Base-by-base conservation (phyloP, 2,329 filamentous ascomycete species). In the Fusarium piperis region DNA sequence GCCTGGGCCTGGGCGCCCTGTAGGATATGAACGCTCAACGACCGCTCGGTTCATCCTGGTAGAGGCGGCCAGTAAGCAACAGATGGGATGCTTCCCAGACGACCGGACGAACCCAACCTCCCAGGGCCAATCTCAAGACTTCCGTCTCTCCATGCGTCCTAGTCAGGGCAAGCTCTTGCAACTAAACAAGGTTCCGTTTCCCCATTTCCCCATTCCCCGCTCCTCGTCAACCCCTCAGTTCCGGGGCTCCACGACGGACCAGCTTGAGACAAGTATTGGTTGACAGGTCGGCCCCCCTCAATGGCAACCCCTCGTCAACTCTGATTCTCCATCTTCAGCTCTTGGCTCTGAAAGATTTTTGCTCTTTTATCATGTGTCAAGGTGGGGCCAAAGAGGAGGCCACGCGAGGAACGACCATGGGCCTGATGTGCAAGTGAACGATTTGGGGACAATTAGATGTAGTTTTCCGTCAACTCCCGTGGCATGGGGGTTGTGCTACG, bases 121-220 rank as follows among this genome's bases (percentile, higher is more conserved):
- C 51, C 20, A 48, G 23, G 32, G 9, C 48, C 59, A 67, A 64
- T 64, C 16, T 35, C 16, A 32, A 23, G 18, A 12, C 55, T 48
- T 63, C 60, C 67, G 55, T 65, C 60, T 52, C 60, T 57, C 70
- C 70, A 71, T 65, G 35, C 44, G 38, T 38, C 44, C 46, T 71
- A 65, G 59, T 53, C 65, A 72, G 65, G 62, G 58, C 58, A 41
- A 38, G 62, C 30, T 60, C 23, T 35, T 23, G 52, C 33, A 20
- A 30, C 18, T 66, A 48, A 56, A 51, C 46, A 59, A 55, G 56
- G 60, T 72, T 73, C 70, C 67, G 51, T 68, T 76, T 67, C 74
- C 66, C 68, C 74, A 73, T 76, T 64, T 62, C 62, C 56, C 58
- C 65, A 58, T 66, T 65, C 64, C 62, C 62, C 72, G 64, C 68